These are phyloP conservation scores for Scenedesmus sp. DNA, from an alignment of 163 green algal genomes.

Conservation along the genomic window DNA sequence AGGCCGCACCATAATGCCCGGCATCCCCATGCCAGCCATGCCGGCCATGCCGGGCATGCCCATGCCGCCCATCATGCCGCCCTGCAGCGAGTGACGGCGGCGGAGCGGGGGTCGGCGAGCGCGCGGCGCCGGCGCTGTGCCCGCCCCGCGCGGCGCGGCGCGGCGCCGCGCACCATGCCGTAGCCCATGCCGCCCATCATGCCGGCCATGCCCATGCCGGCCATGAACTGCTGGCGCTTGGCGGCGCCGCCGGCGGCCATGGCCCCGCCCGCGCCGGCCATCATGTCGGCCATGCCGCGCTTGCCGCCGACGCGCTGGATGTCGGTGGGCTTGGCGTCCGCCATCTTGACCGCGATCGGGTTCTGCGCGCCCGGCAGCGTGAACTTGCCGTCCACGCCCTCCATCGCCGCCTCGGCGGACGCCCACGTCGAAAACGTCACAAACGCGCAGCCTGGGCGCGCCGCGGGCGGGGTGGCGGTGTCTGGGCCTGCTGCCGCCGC, in stretches of 20 bases:
- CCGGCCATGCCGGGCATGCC: too few species aligned
- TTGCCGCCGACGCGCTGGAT: conserved; percentile 48
- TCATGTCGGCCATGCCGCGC: conserved; percentile 22
- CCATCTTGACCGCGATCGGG: conserved; percentile 91
- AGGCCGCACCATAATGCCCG: too few species aligned
- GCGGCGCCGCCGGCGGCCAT: conserved; percentile 24
- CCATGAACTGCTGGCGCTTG: conserved; percentile 44
- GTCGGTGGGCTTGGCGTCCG: conserved; percentile 79
- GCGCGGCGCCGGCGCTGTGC: too few species aligned
- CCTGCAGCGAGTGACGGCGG: too few species aligned
- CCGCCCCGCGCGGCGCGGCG: too few species aligned
- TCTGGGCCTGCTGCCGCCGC: too few species aligned
- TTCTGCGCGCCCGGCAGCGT: conserved; percentile 72
- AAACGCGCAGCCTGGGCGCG: conserved; percentile 87
- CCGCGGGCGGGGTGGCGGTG: too few species aligned
- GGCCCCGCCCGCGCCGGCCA: conserved; percentile 5
- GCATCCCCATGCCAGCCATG: too few species aligned
- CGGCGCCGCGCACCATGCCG: conserved; percentile 25
- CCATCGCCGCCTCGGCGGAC: conserved; percentile 79
- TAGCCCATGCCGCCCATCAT: conserved; percentile 31
- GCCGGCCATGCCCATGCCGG: conserved; percentile 38
- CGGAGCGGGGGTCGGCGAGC: too few species aligned
- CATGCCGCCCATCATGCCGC: too few species aligned
- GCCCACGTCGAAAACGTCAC: conserved; percentile 82
- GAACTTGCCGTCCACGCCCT: conserved; percentile 74